Conservation (phyloP, 495 filamentous ascomycete genomes). For the Penicillium flavigenum region DNA sequence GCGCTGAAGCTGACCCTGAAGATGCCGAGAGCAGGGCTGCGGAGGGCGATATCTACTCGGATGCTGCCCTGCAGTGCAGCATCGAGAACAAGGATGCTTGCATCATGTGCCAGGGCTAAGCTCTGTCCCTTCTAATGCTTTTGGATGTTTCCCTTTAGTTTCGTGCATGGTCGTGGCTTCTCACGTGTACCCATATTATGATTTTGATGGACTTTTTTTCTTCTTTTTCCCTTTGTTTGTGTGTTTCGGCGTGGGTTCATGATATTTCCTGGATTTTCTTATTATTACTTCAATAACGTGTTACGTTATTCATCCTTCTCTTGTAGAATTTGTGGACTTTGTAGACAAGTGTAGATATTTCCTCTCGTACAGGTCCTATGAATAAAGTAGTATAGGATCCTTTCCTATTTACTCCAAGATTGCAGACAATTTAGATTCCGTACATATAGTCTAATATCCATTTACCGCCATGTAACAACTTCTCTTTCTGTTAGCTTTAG, state of each 20-base stretch:
- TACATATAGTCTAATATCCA: too few relatives aligned
- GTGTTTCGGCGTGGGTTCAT: constrained; percentile 17
- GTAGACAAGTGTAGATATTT: neutral
- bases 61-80: constrained; percentile 86
- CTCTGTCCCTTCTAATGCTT: constrained; percentile 12
- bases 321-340: too few relatives aligned
- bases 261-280: constrained; percentile 20
- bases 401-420: too few relatives aligned
- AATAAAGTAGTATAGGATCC: too few relatives aligned
- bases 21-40: constrained; percentile 53
- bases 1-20: constrained; percentile 64
- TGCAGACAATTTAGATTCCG: too few relatives aligned
- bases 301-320: neutral
- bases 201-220: constrained; percentile 38
- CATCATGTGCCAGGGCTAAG: constrained; percentile 84
- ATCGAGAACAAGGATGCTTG: constrained; percentile 91
- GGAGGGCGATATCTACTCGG: constrained; percentile 81
- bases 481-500: too few relatives aligned
- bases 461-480: too few relatives aligned
- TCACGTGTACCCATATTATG: constrained; percentile 42
- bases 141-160: constrained; percentile 20
- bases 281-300: constrained; percentile 4
- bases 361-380: neutral
- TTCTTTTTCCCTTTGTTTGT: constrained; percentile 21
- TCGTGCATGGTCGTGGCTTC: constrained; percentile 20